Conservation (phyloP, 164 flowering plant genomes). For the Tetracentron sinense region DNA sequence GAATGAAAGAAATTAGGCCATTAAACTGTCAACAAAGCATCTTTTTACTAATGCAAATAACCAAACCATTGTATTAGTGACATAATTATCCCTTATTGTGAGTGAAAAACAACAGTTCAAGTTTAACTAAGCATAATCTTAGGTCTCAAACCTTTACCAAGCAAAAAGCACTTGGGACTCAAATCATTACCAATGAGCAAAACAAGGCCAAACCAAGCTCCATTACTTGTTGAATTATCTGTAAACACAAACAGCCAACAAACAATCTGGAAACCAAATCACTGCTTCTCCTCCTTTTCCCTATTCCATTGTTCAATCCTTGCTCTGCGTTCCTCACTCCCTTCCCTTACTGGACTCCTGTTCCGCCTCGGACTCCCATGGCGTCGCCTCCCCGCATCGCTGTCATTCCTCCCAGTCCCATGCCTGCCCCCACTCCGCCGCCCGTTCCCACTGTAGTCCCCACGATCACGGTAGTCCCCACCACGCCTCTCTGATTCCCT, state of each 20-base stretch:
- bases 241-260: not conserved
- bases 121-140: too few species aligned
- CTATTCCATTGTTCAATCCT: slow-evolving; percentile 81
- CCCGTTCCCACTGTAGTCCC: slow-evolving; percentile 29
- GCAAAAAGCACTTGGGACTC: not conserved
- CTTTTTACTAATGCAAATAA: too few species aligned
- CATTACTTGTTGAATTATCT: not conserved
- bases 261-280: slow-evolving; percentile 7
- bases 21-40: too few species aligned
- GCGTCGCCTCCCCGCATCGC: slow-evolving; percentile 26
- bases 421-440: slow-evolving; percentile 32
- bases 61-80: too few species aligned
- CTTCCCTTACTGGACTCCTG: slow-evolving; percentile 57
- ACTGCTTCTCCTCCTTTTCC: slow-evolving; percentile 50
- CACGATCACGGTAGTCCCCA: slow-evolving; percentile 23
- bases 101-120: too few species aligned
- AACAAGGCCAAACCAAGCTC: slow-evolving; percentile 6
- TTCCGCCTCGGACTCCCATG: slow-evolving; percentile 34
- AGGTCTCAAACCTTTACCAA: too few species aligned
- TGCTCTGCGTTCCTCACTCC: slow-evolving; percentile 76
- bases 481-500: slow-evolving; percentile 34
- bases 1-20: too few species aligned
- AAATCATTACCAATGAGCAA: slow-evolving; percentile 10
- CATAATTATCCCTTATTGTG: too few species aligned
- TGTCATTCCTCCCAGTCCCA: slow-evolving; percentile 34